Percentiles rank a stretch among this genome's conserved stretches.
Evolutionary conservation across 768 basidiomycete species (phyloP).

Genomic region (Hortiboletus campestris): DNA sequence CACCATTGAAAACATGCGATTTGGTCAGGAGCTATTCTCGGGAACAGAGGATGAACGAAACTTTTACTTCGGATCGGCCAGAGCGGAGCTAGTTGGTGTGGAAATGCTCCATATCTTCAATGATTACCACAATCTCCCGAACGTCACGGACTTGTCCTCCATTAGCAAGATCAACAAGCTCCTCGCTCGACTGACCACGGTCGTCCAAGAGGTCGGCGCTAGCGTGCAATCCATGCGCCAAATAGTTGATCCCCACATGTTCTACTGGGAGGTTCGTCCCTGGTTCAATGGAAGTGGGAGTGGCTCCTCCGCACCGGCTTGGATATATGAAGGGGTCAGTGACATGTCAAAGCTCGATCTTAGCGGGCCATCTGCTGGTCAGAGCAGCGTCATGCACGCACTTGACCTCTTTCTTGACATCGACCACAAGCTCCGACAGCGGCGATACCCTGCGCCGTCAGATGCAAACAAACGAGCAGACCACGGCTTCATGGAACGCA

Average conservation of each 20-base stretch:
- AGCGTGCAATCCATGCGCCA: slow-evolving; percentile 68
- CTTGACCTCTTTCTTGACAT: slow-evolving; percentile 85
- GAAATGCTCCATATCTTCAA: slow-evolving; percentile 86
- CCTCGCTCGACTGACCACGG: slow-evolving; percentile 60
- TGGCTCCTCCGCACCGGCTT: slow-evolving; percentile 48
- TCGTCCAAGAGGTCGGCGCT: slow-evolving; percentile 73
- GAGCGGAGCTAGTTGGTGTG: slow-evolving; percentile 82
- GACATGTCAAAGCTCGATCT: slow-evolving; percentile 58
- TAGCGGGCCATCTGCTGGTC: slow-evolving; percentile 91
- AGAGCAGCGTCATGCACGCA: slow-evolving; percentile 88
- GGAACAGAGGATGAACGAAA: slow-evolving; percentile 77
- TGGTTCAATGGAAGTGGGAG: slow-evolving; percentile 87
- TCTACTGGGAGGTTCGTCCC: slow-evolving; percentile 87
- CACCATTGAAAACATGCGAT: slow-evolving; percentile 71
- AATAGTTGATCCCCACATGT: slow-evolving; percentile 77
- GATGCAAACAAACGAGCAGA: slow-evolving; percentile 63
- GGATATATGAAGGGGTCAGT: slow-evolving; percentile 80
- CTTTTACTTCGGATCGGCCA: slow-evolving; percentile 85
- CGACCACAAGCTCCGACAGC: slow-evolving; percentile 77
- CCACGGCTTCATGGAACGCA: slow-evolving; percentile 85
- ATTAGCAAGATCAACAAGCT: slow-evolving; percentile 70
- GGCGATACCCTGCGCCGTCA: slow-evolving; percentile 67
- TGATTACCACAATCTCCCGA: slow-evolving; percentile 76
- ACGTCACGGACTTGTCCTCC: slow-evolving; percentile 58
- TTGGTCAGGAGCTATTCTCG: slow-evolving; percentile 71